Percentiles rank a stretch among this genome's conserved stretches.
Conservation (phyloP, 2,329 filamentous ascomycete species). For the Penicillium sp. region DNA sequence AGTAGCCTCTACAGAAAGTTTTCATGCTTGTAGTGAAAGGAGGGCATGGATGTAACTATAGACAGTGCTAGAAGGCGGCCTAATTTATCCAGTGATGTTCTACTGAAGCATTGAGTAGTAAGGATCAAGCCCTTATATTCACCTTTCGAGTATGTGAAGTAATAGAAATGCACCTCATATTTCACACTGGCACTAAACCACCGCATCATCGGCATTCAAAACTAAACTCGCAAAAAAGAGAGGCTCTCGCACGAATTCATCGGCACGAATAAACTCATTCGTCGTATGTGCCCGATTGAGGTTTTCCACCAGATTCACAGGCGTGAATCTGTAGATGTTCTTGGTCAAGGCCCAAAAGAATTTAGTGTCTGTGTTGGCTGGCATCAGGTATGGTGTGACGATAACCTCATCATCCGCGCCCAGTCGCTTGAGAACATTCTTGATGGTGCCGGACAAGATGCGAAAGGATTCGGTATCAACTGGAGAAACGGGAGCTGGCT, state of each 20-base stretch:
- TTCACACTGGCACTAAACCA: background rate
- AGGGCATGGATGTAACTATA: no score
- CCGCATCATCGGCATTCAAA: constrained; percentile 31
- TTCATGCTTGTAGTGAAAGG: no score
- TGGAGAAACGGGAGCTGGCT: constrained; percentile 19
- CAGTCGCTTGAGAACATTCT: constrained; percentile 20
- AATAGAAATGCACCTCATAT: background rate
- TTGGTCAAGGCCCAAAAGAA: constrained; percentile 54
- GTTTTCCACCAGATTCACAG: constrained; percentile 30
- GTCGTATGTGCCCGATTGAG: constrained; percentile 41
- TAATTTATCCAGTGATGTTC: no score
- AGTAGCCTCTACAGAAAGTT: no score
- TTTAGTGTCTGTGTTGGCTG: constrained; percentile 57
- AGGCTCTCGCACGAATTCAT: constrained; percentile 33
- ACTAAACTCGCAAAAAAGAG: constrained; percentile 33
- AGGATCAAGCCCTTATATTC: no score
- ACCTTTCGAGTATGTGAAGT: background rate
- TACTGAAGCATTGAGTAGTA: no score
- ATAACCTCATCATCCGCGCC: constrained; percentile 43
- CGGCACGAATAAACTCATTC: constrained; percentile 38
- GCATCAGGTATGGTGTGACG: constrained; percentile 57
- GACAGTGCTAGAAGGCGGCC: no score
- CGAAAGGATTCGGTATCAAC: constrained; percentile 19
- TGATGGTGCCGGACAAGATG: constrained; percentile 27
- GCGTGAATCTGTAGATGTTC: constrained; percentile 49